These are phyloP conservation scores for Yamadazyma atmosphaerica DNA, from an alignment of 1,139 yeast genomes.

Conservation along the genomic window DNA sequence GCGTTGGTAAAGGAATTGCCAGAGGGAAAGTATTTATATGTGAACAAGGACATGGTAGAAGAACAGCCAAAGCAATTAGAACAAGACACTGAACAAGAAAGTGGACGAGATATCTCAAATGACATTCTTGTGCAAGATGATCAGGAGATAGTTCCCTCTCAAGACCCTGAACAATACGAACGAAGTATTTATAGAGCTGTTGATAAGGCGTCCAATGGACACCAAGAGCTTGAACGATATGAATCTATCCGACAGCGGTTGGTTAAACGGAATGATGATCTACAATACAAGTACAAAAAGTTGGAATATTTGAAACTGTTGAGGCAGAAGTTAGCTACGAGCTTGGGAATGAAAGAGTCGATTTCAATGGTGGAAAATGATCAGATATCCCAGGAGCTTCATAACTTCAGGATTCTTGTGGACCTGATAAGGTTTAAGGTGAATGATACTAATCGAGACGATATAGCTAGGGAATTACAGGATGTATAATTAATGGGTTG, in stretches of 20 bases:
- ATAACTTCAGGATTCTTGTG: slow-evolving; percentile 31
- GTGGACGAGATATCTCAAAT: slow-evolving; percentile 7
- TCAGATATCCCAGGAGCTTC: slow-evolving; percentile 20
- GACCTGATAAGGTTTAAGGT: slow-evolving; percentile 22
- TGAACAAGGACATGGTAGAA: too few relatives aligned
- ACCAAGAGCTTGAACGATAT: slow-evolving; percentile 23
- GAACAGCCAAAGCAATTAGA: slow-evolving; percentile 10
- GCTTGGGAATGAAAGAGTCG: not conserved
- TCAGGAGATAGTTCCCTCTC: slow-evolving; percentile 6
- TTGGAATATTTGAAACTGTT: slow-evolving; percentile 25
- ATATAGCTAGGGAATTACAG: too few relatives aligned
- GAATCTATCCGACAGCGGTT: slow-evolving; percentile 23
- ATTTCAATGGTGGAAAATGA: not conserved
- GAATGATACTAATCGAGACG: slow-evolving; percentile 9
- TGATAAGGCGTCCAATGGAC: slow-evolving; percentile 4
- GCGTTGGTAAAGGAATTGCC: slow-evolving; percentile 34
- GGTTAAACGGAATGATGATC: slow-evolving; percentile 16
- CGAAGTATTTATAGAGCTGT: not conserved
- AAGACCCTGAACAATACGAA: not conserved
- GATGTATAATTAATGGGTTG: too few relatives aligned
- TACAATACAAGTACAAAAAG: slow-evolving; percentile 30
- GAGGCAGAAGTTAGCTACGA: slow-evolving; percentile 13
- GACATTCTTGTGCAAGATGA: slow-evolving; percentile 21
- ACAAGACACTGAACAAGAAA: slow-evolving; percentile 6
- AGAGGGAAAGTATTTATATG: slow-evolving; percentile 30